Evolutionary conservation across 352 stramenopile genomes (phyloP).

Genomic region (Phytophthora crassamura): DNA sequence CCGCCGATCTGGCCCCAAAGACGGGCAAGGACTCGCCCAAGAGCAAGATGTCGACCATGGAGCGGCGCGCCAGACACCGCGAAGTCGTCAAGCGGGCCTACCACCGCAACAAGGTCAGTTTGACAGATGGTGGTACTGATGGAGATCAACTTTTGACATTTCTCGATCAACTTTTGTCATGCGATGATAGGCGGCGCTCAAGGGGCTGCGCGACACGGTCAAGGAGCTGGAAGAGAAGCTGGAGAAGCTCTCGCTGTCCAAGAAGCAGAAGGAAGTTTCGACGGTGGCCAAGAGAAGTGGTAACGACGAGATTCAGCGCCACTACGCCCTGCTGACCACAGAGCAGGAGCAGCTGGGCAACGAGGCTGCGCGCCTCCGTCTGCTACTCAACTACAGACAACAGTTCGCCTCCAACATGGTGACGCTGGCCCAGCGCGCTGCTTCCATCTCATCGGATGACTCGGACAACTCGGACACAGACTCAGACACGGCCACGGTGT

Average conservation of each 20-base stretch:
- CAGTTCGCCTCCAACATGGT: constrained; percentile 49
- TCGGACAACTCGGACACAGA: constrained; percentile 33
- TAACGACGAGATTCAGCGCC: constrained; percentile 41
- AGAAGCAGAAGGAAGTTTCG: constrained; percentile 11
- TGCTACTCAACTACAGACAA: constrained; percentile 49
- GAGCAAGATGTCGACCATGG: constrained; percentile 55
- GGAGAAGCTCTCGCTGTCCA: constrained; percentile 43
- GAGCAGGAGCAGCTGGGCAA: constrained; percentile 52
- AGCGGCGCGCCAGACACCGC: constrained; percentile 66
- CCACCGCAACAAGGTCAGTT: constrained; percentile 70
- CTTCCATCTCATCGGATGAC: constrained; percentile 28
- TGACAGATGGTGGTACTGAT: background rate
- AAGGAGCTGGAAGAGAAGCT: constrained; percentile 61
- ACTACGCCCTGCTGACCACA: constrained; percentile 43
- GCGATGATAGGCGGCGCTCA: constrained; percentile 50
- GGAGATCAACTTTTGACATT: background rate
- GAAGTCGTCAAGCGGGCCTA: constrained; percentile 82
- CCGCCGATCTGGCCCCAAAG: constrained; percentile 11
- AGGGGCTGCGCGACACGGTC: constrained; percentile 56
- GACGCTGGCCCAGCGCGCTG: constrained; percentile 21
- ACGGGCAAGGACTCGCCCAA: constrained; percentile 18
- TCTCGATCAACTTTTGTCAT: constrained; percentile 18
- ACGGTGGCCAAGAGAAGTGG: background rate
- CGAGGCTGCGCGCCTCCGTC: constrained; percentile 50
- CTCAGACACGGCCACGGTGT: constrained; percentile 38